Conservation (phyloP, 441 rosid species). For the Aquilaria agallochum region DNA sequence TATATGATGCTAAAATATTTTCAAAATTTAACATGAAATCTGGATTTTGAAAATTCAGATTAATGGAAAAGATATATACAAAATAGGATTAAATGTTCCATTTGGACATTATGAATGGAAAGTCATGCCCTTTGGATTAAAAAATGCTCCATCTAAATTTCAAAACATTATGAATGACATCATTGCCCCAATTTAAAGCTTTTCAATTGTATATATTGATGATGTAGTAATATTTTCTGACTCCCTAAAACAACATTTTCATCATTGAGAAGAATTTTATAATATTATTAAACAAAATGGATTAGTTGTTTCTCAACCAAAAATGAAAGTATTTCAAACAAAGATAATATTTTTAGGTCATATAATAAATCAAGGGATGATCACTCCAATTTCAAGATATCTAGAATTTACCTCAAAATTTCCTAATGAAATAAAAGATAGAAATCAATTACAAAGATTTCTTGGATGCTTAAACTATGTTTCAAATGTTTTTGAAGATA, state of each 20-base stretch:
- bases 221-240: background rate
- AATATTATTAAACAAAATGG: too few species aligned
- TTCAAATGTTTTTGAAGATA: background rate
- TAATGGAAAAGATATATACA: too few species aligned
- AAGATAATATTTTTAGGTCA: background rate
- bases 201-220: constrained; percentile 7
- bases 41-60: too few species aligned
- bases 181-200: background rate
- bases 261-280: too few species aligned
- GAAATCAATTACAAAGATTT: background rate
- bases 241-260: background rate
- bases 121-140: too few species aligned
- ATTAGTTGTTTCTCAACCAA: too few species aligned
- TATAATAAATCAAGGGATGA: background rate
- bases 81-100: too few species aligned
- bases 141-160: too few species aligned
- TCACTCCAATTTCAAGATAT: background rate
- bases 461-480: constrained; percentile 6
- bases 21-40: too few species aligned
- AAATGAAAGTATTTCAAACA: background rate
- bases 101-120: too few species aligned
- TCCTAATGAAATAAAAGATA: background rate
- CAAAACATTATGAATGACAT: background rate
- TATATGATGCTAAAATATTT: too few species aligned
- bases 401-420: background rate